phyloP scores from a whole-genome alignment of 208 protist species.

The Crithidia expoeki region DNA sequence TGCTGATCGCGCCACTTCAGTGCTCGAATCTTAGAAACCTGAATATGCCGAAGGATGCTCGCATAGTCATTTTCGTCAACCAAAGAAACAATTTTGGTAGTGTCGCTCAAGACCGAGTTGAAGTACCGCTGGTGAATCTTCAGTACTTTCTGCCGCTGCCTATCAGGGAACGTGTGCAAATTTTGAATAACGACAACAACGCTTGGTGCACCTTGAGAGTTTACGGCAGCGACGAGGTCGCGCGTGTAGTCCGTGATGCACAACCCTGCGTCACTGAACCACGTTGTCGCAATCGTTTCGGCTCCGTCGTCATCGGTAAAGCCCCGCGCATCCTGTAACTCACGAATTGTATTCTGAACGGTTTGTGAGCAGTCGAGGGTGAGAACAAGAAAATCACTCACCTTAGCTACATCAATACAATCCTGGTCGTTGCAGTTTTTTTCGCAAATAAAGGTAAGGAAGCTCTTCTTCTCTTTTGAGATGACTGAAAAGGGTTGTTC shows the following conservation, averaged over 20 bases:
- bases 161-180: constrained; percentile 77
- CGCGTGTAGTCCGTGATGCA: constrained; percentile 90
- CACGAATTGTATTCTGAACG: constrained; percentile 80
- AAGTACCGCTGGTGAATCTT: constrained; percentile 89
- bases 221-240: constrained; percentile 72
- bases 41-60: constrained; percentile 64
- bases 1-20: constrained; percentile 88
- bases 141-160: constrained; percentile 76
- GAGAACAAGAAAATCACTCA: constrained; percentile 84
- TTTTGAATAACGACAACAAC: constrained; percentile 81
- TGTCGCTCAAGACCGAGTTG: constrained; percentile 75
- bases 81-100: constrained; percentile 68
- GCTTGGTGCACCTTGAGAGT: constrained; percentile 75
- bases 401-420: constrained; percentile 82
- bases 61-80: constrained; percentile 49
- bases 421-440: constrained; percentile 84
- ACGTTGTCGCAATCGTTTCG: constrained; percentile 68
- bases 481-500: constrained; percentile 61
- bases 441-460: constrained; percentile 85
- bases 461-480: constrained; percentile 64
- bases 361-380: constrained; percentile 77
- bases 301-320: constrained; percentile 47
- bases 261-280: constrained; percentile 85
- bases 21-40: constrained; percentile 67
- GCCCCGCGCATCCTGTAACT: constrained; percentile 50